Evolutionary conservation across 2,329 filamentous ascomycete species (phyloP).

Genomic region (Claviceps maximensis): DNA sequence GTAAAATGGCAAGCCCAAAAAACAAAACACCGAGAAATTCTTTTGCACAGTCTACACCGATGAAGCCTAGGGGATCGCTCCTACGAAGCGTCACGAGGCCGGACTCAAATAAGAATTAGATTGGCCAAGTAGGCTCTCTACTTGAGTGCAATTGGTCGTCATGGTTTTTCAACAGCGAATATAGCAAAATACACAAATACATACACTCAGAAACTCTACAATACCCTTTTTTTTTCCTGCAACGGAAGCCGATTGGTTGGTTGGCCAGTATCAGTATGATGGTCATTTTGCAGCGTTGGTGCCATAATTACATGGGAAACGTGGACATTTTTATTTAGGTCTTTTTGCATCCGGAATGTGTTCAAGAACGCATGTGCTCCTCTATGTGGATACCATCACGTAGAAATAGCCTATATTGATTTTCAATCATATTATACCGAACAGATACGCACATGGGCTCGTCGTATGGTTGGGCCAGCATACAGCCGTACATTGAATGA

Average conservation of each 20-base stretch:
- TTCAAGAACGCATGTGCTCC: too few relatives aligned
- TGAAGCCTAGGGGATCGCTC: constrained; percentile 25
- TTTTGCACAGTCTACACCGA: constrained; percentile 24
- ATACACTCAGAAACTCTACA: not conserved
- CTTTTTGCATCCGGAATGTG: not conserved
- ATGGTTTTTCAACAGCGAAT: not conserved
- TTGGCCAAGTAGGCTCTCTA: not conserved
- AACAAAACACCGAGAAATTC: constrained; percentile 19
- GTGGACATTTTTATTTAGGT: not conserved
- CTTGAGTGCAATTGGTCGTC: too few relatives aligned
- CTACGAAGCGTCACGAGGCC: constrained; percentile 20
- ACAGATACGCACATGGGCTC: not conserved
- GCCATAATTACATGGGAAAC: not conserved
- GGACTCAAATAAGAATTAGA: constrained; percentile 11
- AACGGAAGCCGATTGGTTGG: not conserved
- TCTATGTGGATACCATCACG: too few relatives aligned
- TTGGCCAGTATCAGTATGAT: not conserved
- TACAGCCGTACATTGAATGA: not conserved
- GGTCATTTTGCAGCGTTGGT: not conserved
- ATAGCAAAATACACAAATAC: not conserved
- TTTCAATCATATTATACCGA: not conserved
- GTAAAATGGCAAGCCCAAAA: constrained; percentile 39
- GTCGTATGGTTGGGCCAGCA: too few relatives aligned
- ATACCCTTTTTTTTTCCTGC: not conserved
- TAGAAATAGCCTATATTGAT: too few relatives aligned